These are phyloP conservation scores for Westerdykella ornata DNA, from an alignment of 2,329 filamentous ascomycete species.

Conservation along the genomic window DNA sequence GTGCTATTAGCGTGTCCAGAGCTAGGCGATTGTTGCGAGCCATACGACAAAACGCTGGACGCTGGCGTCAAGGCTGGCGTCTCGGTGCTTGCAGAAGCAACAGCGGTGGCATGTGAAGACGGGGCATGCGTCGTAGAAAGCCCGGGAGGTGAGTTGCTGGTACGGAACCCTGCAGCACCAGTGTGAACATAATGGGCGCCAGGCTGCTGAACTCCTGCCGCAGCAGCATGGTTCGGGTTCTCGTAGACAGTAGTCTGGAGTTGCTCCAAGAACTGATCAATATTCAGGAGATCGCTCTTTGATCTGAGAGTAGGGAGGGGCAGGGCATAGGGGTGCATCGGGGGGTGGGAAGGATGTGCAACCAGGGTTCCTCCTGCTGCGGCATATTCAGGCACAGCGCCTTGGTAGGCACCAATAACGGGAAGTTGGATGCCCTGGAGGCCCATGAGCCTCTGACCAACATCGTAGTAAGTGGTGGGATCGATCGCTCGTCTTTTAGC, in stretches of 20 bases:
- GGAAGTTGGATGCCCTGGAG: slow-evolving; percentile 61
- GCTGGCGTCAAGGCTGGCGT: slow-evolving; percentile 73
- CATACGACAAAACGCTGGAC: slow-evolving; percentile 68
- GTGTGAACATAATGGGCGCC: slow-evolving; percentile 59
- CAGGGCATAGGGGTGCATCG: slow-evolving; percentile 75
- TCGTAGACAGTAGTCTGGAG: slow-evolving; percentile 96
- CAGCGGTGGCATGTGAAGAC: slow-evolving; percentile 50
- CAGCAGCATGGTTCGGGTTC: slow-evolving; percentile 73
- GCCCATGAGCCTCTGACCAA: slow-evolving; percentile 80
- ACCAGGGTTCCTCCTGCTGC: slow-evolving; percentile 46
- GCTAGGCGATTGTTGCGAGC: slow-evolving; percentile 68
- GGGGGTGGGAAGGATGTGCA: slow-evolving; percentile 52
- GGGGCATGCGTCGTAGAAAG: slow-evolving; percentile 31
- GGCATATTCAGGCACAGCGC: slow-evolving; percentile 48
- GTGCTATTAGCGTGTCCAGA: slow-evolving; percentile 57
- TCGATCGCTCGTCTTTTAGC: slow-evolving; percentile 89
- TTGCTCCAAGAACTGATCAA: slow-evolving; percentile 91
- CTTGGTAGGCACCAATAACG: slow-evolving; percentile 26
- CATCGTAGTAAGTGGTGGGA: slow-evolving; percentile 79
- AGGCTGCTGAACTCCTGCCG: slow-evolving; percentile 69
- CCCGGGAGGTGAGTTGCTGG: slow-evolving; percentile 52
- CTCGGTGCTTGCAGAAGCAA: slow-evolving; percentile 43
- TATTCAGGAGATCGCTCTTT: slow-evolving; percentile 87
- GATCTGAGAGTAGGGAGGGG: slow-evolving; percentile 86
- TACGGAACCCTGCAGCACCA: slow-evolving; percentile 45